Percentiles rank a stretch among this genome's conserved stretches.
Conservation (phyloP, 768 basidiomycete species). For the Russula virescens region DNA sequence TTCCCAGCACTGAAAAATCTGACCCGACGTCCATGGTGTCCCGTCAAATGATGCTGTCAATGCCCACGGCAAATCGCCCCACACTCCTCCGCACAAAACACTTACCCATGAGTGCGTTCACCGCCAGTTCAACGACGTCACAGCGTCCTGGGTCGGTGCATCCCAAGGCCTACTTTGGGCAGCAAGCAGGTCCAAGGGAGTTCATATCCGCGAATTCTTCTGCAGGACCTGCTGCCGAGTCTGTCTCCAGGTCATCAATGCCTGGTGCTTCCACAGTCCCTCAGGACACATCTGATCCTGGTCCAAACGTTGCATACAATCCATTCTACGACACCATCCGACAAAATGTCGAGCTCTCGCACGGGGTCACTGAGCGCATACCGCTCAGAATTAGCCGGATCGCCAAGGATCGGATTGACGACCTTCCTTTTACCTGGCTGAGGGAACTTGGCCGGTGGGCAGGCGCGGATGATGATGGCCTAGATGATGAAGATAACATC, state of each 20-base stretch:
- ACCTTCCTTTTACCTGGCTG: constrained; percentile 79
- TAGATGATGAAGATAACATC: constrained; percentile 18
- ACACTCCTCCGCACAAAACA: constrained; percentile 47
- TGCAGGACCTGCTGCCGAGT: not conserved
- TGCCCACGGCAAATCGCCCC: constrained; percentile 19
- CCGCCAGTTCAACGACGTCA: constrained; percentile 40
- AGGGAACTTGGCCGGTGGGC: constrained; percentile 60
- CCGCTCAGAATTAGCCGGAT: constrained; percentile 52
- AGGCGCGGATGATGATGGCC: constrained; percentile 25
- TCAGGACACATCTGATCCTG: constrained; percentile 18
- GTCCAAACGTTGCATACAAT: constrained; percentile 48
- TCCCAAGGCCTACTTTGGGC: constrained; percentile 15
- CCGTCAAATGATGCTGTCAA: constrained; percentile 12
- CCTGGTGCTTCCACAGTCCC: constrained; percentile 6
- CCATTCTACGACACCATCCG: constrained; percentile 96
- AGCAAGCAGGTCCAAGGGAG: constrained; percentile 14
- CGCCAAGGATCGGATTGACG: constrained; percentile 42
- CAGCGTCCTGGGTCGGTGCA: constrained; percentile 25
- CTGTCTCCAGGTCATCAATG: constrained; percentile 1
- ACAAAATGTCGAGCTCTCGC: constrained; percentile 76
- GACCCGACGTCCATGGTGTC: not conserved
- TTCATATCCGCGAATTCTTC: not conserved
- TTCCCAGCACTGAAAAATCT: not conserved
- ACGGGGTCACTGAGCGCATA: constrained; percentile 67
- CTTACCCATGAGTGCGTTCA: constrained; percentile 62